phyloP scores from a whole-genome alignment of 345 rosid genomes.

The Syzygium oleosum region DNA sequence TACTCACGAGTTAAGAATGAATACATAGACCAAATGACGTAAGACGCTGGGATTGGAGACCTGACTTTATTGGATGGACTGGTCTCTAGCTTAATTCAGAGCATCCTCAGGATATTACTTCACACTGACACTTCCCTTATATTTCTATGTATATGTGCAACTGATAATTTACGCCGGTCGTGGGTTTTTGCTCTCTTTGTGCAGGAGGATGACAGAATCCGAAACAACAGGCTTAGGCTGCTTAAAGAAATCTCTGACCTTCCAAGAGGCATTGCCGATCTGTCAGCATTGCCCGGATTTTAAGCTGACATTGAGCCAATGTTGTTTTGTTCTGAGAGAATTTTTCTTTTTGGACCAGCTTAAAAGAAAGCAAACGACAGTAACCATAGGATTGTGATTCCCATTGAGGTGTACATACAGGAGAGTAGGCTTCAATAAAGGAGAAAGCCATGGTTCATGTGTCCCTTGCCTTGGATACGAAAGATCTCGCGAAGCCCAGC shows the following conservation, averaged over 20 bases:
- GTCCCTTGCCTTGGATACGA: not conserved
- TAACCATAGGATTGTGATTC: not conserved
- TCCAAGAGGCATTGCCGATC: constrained; percentile 69
- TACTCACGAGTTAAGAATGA: not conserved
- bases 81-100: not conserved
- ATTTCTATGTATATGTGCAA: not conserved
- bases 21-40: not conserved
- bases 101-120: not conserved
- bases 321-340: not conserved
- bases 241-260: constrained; percentile 70
- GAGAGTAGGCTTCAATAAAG: not conserved
- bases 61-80: not conserved
- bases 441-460: not conserved
- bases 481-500: not conserved
- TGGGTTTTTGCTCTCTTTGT: not conserved
- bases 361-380: not conserved
- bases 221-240: constrained; percentile 71
- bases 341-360: not conserved
- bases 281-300: constrained; percentile 78
- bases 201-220: constrained; percentile 74
- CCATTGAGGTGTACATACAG: not conserved
- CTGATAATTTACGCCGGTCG: not conserved
- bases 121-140: not conserved
- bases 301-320: constrained; percentile 11
- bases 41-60: not conserved